Conservation (phyloP, 805 yeast species). For the Saccharomycopsis capsularis region DNA sequence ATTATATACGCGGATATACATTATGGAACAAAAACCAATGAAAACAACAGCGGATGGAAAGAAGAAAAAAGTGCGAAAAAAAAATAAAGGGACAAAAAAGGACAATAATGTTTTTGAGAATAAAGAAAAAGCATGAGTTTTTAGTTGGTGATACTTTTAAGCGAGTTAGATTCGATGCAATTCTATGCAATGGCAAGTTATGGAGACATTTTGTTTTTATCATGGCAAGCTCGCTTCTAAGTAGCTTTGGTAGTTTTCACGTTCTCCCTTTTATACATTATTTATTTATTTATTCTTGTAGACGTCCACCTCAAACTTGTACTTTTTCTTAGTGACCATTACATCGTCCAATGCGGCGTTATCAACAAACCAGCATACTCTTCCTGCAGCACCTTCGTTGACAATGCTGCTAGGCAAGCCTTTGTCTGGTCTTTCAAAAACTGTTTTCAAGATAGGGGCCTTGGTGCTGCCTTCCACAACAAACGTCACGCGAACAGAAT, state of each 20-base stretch:
- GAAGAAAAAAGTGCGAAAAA: not conserved
- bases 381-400: conserved; percentile 94
- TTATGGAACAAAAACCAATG: too few species aligned
- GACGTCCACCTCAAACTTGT: conserved; percentile 21
- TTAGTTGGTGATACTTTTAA: too few species aligned
- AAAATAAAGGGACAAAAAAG: too few species aligned
- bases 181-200: too few species aligned
- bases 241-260: too few species aligned
- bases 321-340: conserved; percentile 28
- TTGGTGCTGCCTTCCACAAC: conserved; percentile 96
- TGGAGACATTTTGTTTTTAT: too few species aligned
- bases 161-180: too few species aligned
- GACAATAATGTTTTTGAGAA: not conserved
- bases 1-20: too few species aligned
- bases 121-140: not conserved
- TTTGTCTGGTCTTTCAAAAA: conserved; percentile 95
- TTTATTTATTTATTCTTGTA: conserved; percentile 14
- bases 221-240: too few species aligned
- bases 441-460: conserved; percentile 84
- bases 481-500: conserved; percentile 85
- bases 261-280: too few species aligned
- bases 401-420: conserved; percentile 91
- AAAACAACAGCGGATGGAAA: not conserved
- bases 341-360: conserved; percentile 84
- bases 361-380: conserved; percentile 96